Conservation (phyloP, 176 grass and related monocot genomes). For the Lolium perenne region DNA sequence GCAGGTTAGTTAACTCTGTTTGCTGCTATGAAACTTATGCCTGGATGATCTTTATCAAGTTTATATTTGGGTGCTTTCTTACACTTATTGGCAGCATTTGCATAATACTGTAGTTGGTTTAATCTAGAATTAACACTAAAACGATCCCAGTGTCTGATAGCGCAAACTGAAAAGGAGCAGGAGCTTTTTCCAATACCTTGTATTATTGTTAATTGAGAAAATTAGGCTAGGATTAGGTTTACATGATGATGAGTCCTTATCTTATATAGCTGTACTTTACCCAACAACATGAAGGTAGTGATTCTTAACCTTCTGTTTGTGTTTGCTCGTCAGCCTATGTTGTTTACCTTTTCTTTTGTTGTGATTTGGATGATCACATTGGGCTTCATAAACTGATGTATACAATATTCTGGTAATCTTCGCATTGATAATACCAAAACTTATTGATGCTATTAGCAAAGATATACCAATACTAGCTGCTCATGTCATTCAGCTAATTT, state of each 20-base stretch:
- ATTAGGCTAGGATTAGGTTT: background rate
- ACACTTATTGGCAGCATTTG: background rate
- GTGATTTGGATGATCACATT: constrained; percentile 9
- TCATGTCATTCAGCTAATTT: constrained; percentile 1
- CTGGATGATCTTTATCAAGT: background rate
- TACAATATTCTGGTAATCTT: background rate
- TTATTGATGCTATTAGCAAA: constrained; percentile 2
- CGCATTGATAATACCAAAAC: background rate
- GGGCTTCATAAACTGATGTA: background rate
- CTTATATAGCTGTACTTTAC: background rate
- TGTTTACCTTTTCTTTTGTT: background rate
- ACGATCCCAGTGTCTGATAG: background rate
- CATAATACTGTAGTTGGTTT: background rate
- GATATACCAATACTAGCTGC: background rate
- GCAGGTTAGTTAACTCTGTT: constrained; percentile 45
- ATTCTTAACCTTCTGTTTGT: constrained; percentile 22
- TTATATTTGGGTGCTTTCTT: background rate
- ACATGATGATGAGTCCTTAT: background rate
- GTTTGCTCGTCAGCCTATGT: background rate
- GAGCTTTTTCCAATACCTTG: constrained; percentile 3
- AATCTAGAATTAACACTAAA: background rate
- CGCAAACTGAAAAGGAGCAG: background rate
- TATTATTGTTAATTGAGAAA: background rate
- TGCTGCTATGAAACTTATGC: background rate
- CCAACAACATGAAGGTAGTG: background rate